Base-by-base conservation (phyloP, 1,284 basidiomycete genomes). In the Somion occarium region DNA sequence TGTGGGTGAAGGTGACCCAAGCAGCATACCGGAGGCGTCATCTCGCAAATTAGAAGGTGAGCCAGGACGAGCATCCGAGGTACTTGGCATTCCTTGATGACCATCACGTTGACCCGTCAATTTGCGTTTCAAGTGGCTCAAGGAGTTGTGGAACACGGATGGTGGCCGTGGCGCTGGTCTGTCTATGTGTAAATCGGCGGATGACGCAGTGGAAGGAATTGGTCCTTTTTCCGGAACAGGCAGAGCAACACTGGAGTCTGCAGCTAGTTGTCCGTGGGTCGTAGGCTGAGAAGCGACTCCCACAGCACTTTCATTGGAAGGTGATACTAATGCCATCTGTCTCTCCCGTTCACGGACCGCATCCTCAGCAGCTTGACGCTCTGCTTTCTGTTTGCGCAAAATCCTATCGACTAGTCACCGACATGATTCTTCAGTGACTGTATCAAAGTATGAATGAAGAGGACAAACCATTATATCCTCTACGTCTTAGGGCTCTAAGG, bases 401-500 rank as follows among this genome's bases (percentile, higher is more conserved):
- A 98, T 96, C 47, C 95, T 81, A 64, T 98, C 94, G 48, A 98
- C 94, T 88, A 61, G 12, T n/a, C n/a, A n/a, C n/a, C n/a, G n/a
- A n/a, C n/a, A n/a, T n/a, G n/a, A n/a, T n/a, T 20, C 11, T 11
- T n/a, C n/a, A n/a, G n/a, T n/a, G n/a, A n/a, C n/a, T n/a, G n/a
- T n/a, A n/a, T 37, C 25, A 24, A 9, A 13, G 23, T 38, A 45
- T 51, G 39, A 38, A 37, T 12, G 18, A 38, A 49, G 44, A 50
- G 45, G 12, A 54, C 72, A 22, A 61, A 86, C 88, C 86, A 61
- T 92, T 91, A 62, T 90, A 93, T 1, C 93, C 93, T 55, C 95
- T 78, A 50, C 94, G 76, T 64, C 87, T 89, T 50, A 99, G 72
- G 1, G 91, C 85, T 55, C 83, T 79, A 43, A 98, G 72, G 53